phyloP scores from a whole-genome alignment of 2,329 filamentous ascomycete species.

The Colletotrichum limetticola region DNA sequence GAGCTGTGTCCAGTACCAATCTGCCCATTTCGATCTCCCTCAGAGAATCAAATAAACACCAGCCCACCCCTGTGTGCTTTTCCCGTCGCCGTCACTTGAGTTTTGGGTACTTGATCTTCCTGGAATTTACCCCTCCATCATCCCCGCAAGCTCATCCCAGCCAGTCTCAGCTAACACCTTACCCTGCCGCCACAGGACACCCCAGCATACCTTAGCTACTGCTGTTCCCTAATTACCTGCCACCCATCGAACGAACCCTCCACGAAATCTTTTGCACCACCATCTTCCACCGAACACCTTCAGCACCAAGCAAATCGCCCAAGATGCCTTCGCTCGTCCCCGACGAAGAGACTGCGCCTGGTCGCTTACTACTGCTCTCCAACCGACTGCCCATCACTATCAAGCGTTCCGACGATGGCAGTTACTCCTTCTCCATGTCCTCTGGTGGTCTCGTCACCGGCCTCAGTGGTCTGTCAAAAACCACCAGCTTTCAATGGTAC shows the following conservation, averaged over 20 bases:
- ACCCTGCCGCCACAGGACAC: slow-evolving; percentile 20
- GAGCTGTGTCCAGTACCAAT: background rate
- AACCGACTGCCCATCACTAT: slow-evolving; percentile 97
- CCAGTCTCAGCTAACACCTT: slow-evolving; percentile 30
- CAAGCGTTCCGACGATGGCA: slow-evolving; percentile 90
- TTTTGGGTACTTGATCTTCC: slow-evolving; percentile 8
- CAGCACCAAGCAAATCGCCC: slow-evolving; percentile 16
- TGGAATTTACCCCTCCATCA: slow-evolving; percentile 33
- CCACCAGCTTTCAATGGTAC: slow-evolving; percentile 97
- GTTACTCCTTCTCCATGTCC: slow-evolving; percentile 95
- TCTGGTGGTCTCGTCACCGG: slow-evolving; percentile 96
- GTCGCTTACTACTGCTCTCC: slow-evolving; percentile 83
- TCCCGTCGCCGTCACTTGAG: slow-evolving; percentile 19
- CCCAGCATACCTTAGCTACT: slow-evolving; percentile 9
- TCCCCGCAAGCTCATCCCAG: slow-evolving; percentile 35
- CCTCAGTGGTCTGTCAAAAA: slow-evolving; percentile 89
- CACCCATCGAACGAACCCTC: slow-evolving; percentile 8
- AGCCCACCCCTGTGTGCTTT: slow-evolving; percentile 16
- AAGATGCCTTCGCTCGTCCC: slow-evolving; percentile 49
- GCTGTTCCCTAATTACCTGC: slow-evolving; percentile 7
- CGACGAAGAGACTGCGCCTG: slow-evolving; percentile 48
- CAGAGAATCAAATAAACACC: background rate
- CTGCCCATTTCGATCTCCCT: background rate
- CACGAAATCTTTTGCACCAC: slow-evolving; percentile 7
- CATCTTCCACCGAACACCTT: slow-evolving; percentile 8